Evolutionary conservation across 192 early-diverging fungal genomes (phyloP).

Genomic region (Coemansia sp.): DNA sequence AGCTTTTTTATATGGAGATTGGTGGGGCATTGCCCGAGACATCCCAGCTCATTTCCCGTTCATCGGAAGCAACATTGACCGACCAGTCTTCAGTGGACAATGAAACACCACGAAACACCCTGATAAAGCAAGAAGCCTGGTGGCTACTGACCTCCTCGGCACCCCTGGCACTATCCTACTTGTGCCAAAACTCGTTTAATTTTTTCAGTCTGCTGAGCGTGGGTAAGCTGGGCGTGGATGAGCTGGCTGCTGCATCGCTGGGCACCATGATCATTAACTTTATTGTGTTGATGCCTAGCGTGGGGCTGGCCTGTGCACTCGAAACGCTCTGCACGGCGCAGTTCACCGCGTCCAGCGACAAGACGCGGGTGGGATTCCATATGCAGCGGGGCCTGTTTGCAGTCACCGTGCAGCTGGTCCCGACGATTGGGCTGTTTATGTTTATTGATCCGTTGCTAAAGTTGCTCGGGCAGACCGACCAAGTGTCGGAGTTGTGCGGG

Average conservation of each 20-base stretch:
- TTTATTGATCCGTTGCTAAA: conserved; percentile 62
- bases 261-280: conserved; percentile 69
- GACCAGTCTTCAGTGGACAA: conserved; percentile 21
- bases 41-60: conserved; percentile 16
- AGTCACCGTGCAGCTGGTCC: conserved; percentile 37
- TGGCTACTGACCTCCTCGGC: conserved; percentile 41
- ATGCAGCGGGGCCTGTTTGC: conserved; percentile 42
- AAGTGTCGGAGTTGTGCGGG: conserved; percentile 67
- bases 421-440: conserved; percentile 19
- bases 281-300: conserved; percentile 62
- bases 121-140: conserved; percentile 32
- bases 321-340: conserved; percentile 44
- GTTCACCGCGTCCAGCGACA: conserved; percentile 43
- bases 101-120: conserved; percentile 7
- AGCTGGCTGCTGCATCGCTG: conserved; percentile 68
- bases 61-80: conserved; percentile 34
- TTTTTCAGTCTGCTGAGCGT: conserved; percentile 63
- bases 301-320: conserved; percentile 60
- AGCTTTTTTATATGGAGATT: too few species aligned
- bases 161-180: conserved; percentile 61
- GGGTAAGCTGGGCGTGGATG: conserved; percentile 61
- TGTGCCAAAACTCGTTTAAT: conserved; percentile 65
- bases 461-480: conserved; percentile 69
- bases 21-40: background rate
- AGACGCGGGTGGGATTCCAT: conserved; percentile 45